phyloP scores from a whole-genome alignment of 352 stramenopile species.

The Phytophthora pisi region DNA sequence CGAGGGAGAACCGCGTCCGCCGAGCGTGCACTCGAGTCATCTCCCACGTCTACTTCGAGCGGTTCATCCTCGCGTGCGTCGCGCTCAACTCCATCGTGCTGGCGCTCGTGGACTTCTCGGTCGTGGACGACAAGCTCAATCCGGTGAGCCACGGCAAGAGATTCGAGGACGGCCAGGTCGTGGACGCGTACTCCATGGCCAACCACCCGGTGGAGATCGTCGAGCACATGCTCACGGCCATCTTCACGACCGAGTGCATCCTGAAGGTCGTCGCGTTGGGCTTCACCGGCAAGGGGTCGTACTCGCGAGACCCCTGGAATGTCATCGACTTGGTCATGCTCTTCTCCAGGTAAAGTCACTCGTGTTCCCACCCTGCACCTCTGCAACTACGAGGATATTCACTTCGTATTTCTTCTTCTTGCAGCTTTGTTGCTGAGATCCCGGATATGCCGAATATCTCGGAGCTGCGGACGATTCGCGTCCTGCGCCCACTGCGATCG shows the following conservation, averaged over 20 bases:
- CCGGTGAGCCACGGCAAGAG: conserved; percentile 44
- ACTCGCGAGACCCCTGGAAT: conserved; percentile 89
- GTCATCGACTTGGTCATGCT: conserved; percentile 91
- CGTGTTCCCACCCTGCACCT: neutral
- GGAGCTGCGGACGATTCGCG: neutral
- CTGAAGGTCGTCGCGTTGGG: conserved; percentile 92
- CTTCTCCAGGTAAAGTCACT: conserved; percentile 53
- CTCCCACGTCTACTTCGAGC: conserved; percentile 67
- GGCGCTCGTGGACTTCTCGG: conserved; percentile 78
- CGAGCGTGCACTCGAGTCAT: conserved; percentile 46
- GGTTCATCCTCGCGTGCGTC: conserved; percentile 82
- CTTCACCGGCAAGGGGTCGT: conserved; percentile 63
- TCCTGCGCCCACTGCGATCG: neutral
- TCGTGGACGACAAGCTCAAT: conserved; percentile 62
- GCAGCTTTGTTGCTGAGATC: conserved; percentile 47
- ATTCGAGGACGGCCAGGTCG: conserved; percentile 42
- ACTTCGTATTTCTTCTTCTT: neutral
- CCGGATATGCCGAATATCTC: conserved; percentile 7
- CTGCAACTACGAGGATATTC: neutral
- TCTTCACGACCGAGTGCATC: conserved; percentile 85
- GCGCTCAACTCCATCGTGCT: conserved; percentile 82
- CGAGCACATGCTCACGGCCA: conserved; percentile 73
- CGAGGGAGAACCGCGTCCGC: conserved; percentile 47
- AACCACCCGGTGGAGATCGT: conserved; percentile 58
- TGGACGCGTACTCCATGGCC: conserved; percentile 37